These are phyloP conservation scores for Persicaria tinctoria DNA, from an alignment of 148 eudicot genomes.

Conservation along the genomic window DNA sequence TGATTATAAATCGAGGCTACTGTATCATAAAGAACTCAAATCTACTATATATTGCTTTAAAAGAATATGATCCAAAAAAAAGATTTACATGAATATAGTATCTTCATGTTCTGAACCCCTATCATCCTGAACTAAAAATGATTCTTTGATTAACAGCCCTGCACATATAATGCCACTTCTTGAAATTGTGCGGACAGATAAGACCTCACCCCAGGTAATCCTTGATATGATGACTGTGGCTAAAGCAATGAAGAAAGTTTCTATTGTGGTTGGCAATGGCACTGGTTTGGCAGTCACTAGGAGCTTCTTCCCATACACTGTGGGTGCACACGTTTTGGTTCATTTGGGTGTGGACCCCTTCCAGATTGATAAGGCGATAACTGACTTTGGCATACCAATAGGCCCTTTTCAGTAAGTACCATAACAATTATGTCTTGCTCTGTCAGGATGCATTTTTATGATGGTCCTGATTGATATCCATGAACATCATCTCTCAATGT, in stretches of 20 bases:
- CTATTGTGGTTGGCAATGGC: constrained; percentile 94
- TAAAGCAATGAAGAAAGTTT: constrained; percentile 74
- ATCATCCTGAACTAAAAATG: constrained; percentile 13
- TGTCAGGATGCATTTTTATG: neutral
- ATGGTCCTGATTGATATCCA: neutral
- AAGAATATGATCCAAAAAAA: neutral
- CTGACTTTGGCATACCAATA: constrained; percentile 73
- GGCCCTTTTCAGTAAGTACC: constrained; percentile 92
- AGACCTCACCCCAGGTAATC: constrained; percentile 84
- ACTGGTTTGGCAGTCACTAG: constrained; percentile 90
- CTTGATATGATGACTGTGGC: constrained; percentile 82
- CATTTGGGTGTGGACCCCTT: constrained; percentile 74
- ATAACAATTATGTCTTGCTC: constrained; percentile 15
- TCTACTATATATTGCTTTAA: neutral
- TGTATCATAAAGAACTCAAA: no score
- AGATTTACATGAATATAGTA: neutral
- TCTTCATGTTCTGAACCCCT: neutral
- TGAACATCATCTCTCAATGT: neutral
- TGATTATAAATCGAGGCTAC: neutral
- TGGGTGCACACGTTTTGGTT: constrained; percentile 64
- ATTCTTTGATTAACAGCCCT: constrained; percentile 57
- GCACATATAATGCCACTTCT: constrained; percentile 91
- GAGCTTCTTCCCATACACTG: constrained; percentile 82
- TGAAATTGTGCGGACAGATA: constrained; percentile 82
- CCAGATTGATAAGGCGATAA: constrained; percentile 78